Conservation (phyloP, 2,329 filamentous ascomycete species). For the Aspergillus floridensis region DNA sequence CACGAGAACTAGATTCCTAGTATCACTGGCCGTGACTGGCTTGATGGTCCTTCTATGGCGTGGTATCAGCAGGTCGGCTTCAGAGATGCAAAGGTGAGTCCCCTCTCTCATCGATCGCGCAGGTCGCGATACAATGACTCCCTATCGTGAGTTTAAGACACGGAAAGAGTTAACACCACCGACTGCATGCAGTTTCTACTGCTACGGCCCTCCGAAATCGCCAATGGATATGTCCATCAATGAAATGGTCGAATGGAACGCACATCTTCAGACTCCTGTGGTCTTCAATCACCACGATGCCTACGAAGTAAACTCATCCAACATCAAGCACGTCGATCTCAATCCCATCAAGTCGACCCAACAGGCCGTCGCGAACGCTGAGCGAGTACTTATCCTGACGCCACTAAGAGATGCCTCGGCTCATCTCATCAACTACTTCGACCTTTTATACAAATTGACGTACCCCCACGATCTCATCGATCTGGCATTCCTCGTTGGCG, state of each 20-base stretch:
- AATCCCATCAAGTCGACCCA: constrained; percentile 79
- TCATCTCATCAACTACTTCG: constrained; percentile 86
- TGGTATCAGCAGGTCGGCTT: constrained; percentile 73
- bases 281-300: constrained; percentile 94
- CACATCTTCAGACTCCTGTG: constrained; percentile 85
- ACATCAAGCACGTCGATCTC: constrained; percentile 77
- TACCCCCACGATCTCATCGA: constrained; percentile 97
- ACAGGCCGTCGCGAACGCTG: constrained; percentile 74
- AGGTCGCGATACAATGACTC: constrained; percentile 2
- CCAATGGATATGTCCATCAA: constrained; percentile 93
- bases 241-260: constrained; percentile 85
- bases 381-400: constrained; percentile 87
- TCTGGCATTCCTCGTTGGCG: constrained; percentile 88
- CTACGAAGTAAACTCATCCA: constrained; percentile 75
- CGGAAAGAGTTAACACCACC: constrained; percentile 15
- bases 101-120: neutral
- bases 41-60: constrained; percentile 83
- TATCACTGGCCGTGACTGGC: constrained; percentile 68
- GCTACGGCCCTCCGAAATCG: constrained; percentile 92
- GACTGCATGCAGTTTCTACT: constrained; percentile 72
- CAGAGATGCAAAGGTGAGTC: constrained; percentile 84
- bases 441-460: constrained; percentile 81
- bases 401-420: constrained; percentile 84
- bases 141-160: neutral
- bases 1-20: constrained; percentile 73